Percentiles rank a stretch among this genome's conserved stretches.
These are phyloP conservation scores for Leccinum subfulvum DNA, from an alignment of 1,284 basidiomycete genomes.

Conservation along the genomic window DNA sequence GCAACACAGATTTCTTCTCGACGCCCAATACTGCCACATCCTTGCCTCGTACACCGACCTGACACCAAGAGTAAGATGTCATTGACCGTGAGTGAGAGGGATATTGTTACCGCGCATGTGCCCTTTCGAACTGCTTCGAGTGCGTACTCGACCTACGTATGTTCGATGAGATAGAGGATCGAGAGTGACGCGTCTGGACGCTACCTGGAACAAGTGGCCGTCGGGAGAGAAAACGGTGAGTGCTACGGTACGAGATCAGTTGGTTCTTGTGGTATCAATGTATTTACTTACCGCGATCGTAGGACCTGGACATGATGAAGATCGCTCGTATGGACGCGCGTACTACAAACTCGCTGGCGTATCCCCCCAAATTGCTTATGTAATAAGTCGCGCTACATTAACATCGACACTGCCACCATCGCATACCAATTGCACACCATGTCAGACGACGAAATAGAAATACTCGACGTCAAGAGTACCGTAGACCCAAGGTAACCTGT, in stretches of 20 bases:
- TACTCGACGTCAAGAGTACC: constrained; percentile 15
- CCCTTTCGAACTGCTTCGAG: constrained; percentile 96
- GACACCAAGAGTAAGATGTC: constrained; percentile 12
- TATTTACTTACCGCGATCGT: constrained; percentile 34
- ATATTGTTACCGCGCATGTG: constrained; percentile 82
- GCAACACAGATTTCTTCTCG: constrained; percentile 97
- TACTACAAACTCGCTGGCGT: constrained; percentile 41
- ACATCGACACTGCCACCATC: constrained; percentile 22
- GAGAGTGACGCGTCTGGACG: constrained; percentile 26
- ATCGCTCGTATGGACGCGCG: constrained; percentile 47
- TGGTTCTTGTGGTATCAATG: background rate
- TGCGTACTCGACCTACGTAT: constrained; percentile 91
- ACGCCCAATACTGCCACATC: constrained; percentile 96
- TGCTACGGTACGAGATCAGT: constrained; percentile 46
- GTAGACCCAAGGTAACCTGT: constrained; percentile 12
- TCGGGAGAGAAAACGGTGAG: constrained; percentile 95
- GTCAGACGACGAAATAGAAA: constrained; percentile 30
- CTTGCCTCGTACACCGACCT: constrained; percentile 96
- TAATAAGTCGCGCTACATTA: constrained; percentile 25
- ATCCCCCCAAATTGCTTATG: constrained; percentile 25
- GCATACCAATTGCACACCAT: background rate
- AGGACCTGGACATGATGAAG: constrained; percentile 34
- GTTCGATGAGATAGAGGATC: constrained; percentile 21
- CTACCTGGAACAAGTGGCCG: constrained; percentile 89
- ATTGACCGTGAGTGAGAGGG: background rate